These are phyloP conservation scores for Diaporthe sp. DNA, from an alignment of 2,329 filamentous ascomycete genomes.

Conservation along the genomic window DNA sequence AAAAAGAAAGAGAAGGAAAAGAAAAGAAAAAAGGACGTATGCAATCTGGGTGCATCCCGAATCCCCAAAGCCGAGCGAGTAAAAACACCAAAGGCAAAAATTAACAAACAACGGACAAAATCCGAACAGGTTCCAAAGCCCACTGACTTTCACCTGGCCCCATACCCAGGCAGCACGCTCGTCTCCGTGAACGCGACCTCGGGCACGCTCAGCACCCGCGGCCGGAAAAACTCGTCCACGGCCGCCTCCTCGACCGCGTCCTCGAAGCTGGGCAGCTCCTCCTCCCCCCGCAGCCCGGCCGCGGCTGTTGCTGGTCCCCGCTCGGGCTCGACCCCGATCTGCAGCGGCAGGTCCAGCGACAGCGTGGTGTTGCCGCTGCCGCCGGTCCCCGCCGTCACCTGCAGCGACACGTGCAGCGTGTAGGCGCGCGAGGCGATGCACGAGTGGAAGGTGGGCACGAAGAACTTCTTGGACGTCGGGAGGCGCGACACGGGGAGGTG, in stretches of 20 bases:
- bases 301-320: constrained; percentile 44
- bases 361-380: constrained; percentile 54
- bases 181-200: constrained; percentile 43
- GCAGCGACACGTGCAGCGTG: constrained; percentile 61
- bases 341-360: constrained; percentile 63
- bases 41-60: constrained; percentile 4
- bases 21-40: background rate
- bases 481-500: constrained; percentile 62
- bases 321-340: constrained; percentile 61
- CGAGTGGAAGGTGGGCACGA: constrained; percentile 70
- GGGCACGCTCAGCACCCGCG: constrained; percentile 57
- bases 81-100: background rate
- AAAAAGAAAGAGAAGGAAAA: background rate
- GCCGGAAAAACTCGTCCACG: constrained; percentile 59
- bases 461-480: constrained; percentile 62
- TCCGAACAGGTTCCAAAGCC: too few species aligned
- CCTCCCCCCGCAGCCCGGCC: background rate
- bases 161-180: constrained; percentile 49
- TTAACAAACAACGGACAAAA: background rate
- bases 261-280: constrained; percentile 65
- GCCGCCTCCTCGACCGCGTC: constrained; percentile 61
- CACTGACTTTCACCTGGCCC: background rate
- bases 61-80: background rate
- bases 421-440: constrained; percentile 71
- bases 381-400: constrained; percentile 54